Base-by-base conservation (phyloP, 257 asterid genomes). In the Hygrophila difformis region DNA sequence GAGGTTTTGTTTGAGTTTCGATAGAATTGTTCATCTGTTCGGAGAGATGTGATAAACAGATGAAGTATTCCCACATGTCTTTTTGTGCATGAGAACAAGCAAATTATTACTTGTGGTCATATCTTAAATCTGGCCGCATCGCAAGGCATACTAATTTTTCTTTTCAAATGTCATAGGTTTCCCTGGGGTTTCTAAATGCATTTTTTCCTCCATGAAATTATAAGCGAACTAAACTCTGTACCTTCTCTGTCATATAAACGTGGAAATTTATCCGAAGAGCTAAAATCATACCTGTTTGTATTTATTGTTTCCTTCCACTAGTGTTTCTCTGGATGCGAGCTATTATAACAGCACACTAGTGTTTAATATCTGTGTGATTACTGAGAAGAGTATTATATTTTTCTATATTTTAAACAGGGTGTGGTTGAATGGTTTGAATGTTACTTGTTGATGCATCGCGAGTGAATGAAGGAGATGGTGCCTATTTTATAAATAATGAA, bases 21-120 rank as follows among this genome's bases (percentile, higher is more conserved):
- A 22, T 38, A 36, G 22, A 23, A 18, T 18, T 41, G 18, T 11
- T 58, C 56, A 47, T 47, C 24, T 39, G 55, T 42, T 47, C 39
- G 55, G 18, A 26, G 13, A 54, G 11, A 56, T 15, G 2, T 19
- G n/a, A n/a, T n/a, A n/a, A n/a, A n/a, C n/a, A n/a, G 18, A 29
- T 11, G 6, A 34, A 4, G 18, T 21, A 31, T 6, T 12, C 22
- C 12, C 40, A 9, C 26, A 29, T 48, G 37, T 29, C 39, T 6
- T 40, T 24, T 12, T n/a, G 8, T 40, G 39, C 18, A 17, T 42
- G 44, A 12, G 23, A 16, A 15, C 17, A 5, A 51, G 21, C 11
- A 9, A 13, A 17, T 18, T 44, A 4, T n/a, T 8, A 51, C 15
- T 6, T 11, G 4, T 12, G 40, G 20, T 49, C n/a, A 21, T 41